These are phyloP conservation scores for Plasmodium knowlesi DNA, from an alignment of 169 alveolate genomes.

Conservation along the genomic window DNA sequence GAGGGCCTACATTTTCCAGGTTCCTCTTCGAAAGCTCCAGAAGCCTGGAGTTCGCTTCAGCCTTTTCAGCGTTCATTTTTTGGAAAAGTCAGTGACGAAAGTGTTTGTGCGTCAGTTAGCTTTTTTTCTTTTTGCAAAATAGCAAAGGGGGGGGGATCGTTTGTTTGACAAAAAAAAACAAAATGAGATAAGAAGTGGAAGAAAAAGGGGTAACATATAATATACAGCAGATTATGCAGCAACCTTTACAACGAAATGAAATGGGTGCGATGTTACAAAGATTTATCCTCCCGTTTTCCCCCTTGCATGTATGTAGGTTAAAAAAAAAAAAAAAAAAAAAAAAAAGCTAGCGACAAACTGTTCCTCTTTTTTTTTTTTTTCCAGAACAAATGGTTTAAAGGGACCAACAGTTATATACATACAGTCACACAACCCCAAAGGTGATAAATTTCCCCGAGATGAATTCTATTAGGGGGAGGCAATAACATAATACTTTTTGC, in stretches of 20 bases:
- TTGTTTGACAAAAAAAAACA: not conserved
- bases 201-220: not conserved
- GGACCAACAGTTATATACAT: not conserved
- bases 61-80: constrained; percentile 64
- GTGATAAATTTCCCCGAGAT: not conserved
- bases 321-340: not conserved
- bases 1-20: constrained; percentile 45
- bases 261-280: not conserved
- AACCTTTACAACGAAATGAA: not conserved
- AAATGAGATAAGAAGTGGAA: not conserved
- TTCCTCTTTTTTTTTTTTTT: not conserved
- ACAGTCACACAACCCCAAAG: not conserved
- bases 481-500: not conserved
- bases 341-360: not conserved
- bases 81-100: not conserved
- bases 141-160: not conserved
- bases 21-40: constrained; percentile 61
- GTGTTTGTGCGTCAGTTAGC: not conserved
- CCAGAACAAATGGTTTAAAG: not conserved
- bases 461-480: not conserved
- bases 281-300: not conserved
- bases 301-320: not conserved
- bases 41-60: constrained; percentile 58
- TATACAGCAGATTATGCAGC: not conserved
- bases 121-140: not conserved